Base-by-base conservation (phyloP, 163 green algal genomes). In the Coccomyxa subellipsoidea region DNA sequence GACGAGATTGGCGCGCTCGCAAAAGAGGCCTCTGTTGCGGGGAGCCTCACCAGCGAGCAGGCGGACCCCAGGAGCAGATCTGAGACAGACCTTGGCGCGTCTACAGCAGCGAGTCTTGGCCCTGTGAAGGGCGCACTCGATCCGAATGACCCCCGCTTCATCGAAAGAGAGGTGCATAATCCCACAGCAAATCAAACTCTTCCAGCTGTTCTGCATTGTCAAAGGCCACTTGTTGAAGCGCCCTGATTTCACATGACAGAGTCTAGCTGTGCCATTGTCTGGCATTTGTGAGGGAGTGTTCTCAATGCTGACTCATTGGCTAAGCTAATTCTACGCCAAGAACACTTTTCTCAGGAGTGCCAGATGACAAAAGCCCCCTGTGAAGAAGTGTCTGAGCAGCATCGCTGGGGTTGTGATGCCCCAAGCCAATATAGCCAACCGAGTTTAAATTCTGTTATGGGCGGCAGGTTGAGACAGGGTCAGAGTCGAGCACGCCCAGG, bases 401-500 rank as follows among this genome's bases (percentile, higher is more conserved):
- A 31, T 75, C 66, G 7, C 18, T 25, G 23, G 31, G 32, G 70
- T 39, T 40, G 0, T 47, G 12, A 77, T 18, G 12, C 40, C 21
- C 0, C 1, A 18, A 27, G 47, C 18, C 66, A 73, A 73, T 1
- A 36, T 73, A 31, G n/a, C n/a, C n/a, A n/a, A n/a, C 47, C 23
- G 5, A 59, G 3, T 8, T 5, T 25, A 38, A 47, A 77, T 15
- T n/a, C 3, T 3, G 32, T 27, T 35, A 35, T 18, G 29, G n/a
- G 21, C 31, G 3, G 70, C 21, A 77, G 70, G 32, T 77, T 15
- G 77, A 81, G 77, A 81, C 77, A 34, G 29, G 31, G 32, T 81
- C 77, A 36, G 77, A 73, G 77, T 47, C 77, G 4, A 39, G 23
- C 77, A 40, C 53, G n/a, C 77, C 77, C 0, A 54, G 47, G 38